Evolutionary conservation across 306 rosid genomes (phyloP).

Genomic region (Acmispon strigosus): DNA sequence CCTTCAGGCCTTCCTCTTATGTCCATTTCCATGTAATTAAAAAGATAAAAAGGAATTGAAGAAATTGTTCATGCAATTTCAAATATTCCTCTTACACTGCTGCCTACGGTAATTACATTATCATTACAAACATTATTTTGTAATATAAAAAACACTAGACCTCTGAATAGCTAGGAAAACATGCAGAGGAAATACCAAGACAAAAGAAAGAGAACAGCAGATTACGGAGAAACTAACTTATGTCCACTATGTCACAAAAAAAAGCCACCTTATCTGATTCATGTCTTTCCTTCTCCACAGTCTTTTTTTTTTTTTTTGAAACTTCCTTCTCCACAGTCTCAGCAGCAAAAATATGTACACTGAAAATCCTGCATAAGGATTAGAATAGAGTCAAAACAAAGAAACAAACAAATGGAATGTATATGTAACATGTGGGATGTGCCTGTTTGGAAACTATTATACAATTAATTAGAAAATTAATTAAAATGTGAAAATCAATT

Average conservation of each 20-base stretch:
- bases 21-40: too few relatives aligned
- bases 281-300: slow-evolving; percentile 28
- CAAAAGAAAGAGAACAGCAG: slow-evolving; percentile 8
- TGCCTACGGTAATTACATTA: slow-evolving; percentile 18
- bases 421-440: not conserved
- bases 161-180: slow-evolving; percentile 12
- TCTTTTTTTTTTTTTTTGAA: too few relatives aligned
- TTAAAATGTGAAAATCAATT: too few relatives aligned
- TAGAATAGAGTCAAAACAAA: slow-evolving; percentile 8
- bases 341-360: slow-evolving; percentile 31
- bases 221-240: slow-evolving; percentile 21
- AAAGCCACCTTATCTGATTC: slow-evolving; percentile 17
- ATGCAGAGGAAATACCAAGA: slow-evolving; percentile 9
- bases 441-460: too few relatives aligned
- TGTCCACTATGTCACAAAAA: slow-evolving; percentile 21
- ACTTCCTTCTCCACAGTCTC: too few relatives aligned
- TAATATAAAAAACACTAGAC: slow-evolving; percentile 19
- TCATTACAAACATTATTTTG: not conserved
- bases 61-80: not conserved
- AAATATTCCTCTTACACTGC: slow-evolving; percentile 4
- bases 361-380: slow-evolving; percentile 26
- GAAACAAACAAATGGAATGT: slow-evolving; percentile 21
- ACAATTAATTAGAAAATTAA: too few relatives aligned
- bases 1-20: too few relatives aligned
- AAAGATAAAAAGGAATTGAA: not conserved